Base-by-base conservation (phyloP, 2,329 filamentous ascomycete genomes). In the Trichophyton equinum region DNA sequence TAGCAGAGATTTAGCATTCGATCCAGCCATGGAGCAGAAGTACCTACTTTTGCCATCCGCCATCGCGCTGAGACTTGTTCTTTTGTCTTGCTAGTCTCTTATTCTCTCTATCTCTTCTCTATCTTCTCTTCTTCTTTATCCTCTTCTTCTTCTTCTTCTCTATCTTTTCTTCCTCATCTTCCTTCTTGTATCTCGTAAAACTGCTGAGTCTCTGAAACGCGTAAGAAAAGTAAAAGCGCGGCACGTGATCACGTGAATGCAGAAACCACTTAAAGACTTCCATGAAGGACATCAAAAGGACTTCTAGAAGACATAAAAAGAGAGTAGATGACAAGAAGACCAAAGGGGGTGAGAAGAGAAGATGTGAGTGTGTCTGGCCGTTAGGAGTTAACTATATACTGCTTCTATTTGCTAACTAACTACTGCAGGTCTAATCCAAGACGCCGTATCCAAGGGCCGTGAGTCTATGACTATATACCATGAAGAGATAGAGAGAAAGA, bases 361-460 rank as follows among this genome's bases (percentile, higher is more conserved):
- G 9, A 62, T 62, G 61, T 62, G 33, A 60, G 61, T 62, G 22
- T 22, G 7, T 25, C 44, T 47, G 7, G 44, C 18, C 1, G 18
- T 18, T 18, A 18, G 18, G 18, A 18, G 18, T 18, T 18, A 18
- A 18, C 18, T 18, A 18, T 18, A 18, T 18, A 47, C 51, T 58
- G 20, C 18, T 13, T 38, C 4, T 38, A 13, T 11, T 2, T 11
- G 7, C 33, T 27, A 27, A 36, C 33, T 11, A 13, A 38, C 33
- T 38, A 38, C 33, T 13, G 33, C 30, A 62, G 61, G 61, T 59
- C 61, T 11, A 60, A 59, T 47, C 60, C 11, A 5, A 40, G 62
- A 30, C 53, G 62, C 40, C 60, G 62, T 25, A 64, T 64, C 59
- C 46, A 42, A 44, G 64, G 64, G 64, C 83, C 83, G 72, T 79